Percentiles rank a stretch among this genome's conserved stretches.
Conservation (phyloP, 2,329 filamentous ascomycete species). For the Hypoxylon sp. region DNA sequence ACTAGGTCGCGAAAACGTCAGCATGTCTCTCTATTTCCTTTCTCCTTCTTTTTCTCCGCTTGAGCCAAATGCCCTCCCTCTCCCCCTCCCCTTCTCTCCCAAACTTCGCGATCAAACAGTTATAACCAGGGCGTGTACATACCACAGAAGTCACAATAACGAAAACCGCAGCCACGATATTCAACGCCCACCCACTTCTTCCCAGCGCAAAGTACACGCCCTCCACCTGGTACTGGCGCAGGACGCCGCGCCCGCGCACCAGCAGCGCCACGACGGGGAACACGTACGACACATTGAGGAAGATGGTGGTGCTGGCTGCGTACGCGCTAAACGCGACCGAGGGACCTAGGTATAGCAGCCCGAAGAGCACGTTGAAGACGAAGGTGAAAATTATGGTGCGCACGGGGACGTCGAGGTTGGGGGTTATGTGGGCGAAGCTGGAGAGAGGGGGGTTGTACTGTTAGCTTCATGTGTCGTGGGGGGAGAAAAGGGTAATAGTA, state of each 20-base stretch:
- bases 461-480: not conserved
- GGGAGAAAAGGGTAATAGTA: not conserved
- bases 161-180: constrained; percentile 55
- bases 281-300: constrained; percentile 63
- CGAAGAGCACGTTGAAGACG: constrained; percentile 62
- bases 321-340: constrained; percentile 64
- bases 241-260: constrained; percentile 55
- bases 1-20: constrained; percentile 43
- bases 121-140: constrained; percentile 14
- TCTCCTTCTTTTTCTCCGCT: not conserved
- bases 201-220: constrained; percentile 53
- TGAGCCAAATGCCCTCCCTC: no score
- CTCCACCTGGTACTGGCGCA: constrained; percentile 51
- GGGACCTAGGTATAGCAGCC: constrained; percentile 63
- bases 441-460: not conserved
- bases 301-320: constrained; percentile 61
- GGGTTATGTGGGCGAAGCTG: constrained; percentile 56
- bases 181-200: constrained; percentile 51
- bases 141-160: constrained; percentile 59
- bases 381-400: constrained; percentile 59
- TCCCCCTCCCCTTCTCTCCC: not conserved
- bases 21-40: not conserved
- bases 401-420: constrained; percentile 60
- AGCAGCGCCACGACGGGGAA: constrained; percentile 59
- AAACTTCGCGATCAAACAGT: not conserved